Conservation (phyloP, 2,329 filamentous ascomycete genomes). For the Pseudogymnoascus sp. region DNA sequence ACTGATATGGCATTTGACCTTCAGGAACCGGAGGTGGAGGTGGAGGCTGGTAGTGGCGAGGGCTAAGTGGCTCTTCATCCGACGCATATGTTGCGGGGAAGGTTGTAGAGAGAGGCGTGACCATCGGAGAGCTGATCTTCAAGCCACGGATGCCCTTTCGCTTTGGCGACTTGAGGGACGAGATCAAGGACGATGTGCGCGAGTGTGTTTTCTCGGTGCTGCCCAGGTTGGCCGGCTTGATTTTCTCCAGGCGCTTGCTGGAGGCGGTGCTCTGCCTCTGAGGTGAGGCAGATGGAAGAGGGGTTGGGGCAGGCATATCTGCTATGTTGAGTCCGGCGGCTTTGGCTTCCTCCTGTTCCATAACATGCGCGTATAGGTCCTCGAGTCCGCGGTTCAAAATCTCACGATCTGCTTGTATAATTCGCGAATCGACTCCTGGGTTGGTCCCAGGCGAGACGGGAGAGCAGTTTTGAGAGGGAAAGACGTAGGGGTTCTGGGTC, state of each 20-base stretch:
- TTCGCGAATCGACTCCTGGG: slow-evolving; percentile 65
- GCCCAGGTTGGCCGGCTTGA: slow-evolving; percentile 35
- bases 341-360: slow-evolving; percentile 76
- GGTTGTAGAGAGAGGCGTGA: slow-evolving; percentile 54
- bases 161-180: slow-evolving; percentile 53
- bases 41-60: slow-evolving; percentile 50
- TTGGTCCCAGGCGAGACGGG: slow-evolving; percentile 38
- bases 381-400: slow-evolving; percentile 79
- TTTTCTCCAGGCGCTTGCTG: slow-evolving; percentile 43
- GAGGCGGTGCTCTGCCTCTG: slow-evolving; percentile 27
- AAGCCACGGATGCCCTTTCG: slow-evolving; percentile 34
- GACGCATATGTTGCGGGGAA: slow-evolving; percentile 48
- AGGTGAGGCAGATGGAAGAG: slow-evolving; percentile 25
- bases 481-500: slow-evolving; percentile 36
- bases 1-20: slow-evolving; percentile 1
- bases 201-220: slow-evolving; percentile 45
- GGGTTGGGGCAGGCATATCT: slow-evolving; percentile 30
- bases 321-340: slow-evolving; percentile 46
- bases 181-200: slow-evolving; percentile 51
- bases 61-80: slow-evolving; percentile 52
- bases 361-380: slow-evolving; percentile 82
- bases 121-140: slow-evolving; percentile 58
- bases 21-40: slow-evolving; percentile 45
- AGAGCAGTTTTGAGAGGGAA: slow-evolving; percentile 32
- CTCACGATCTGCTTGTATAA: slow-evolving; percentile 66